Conservation (phyloP, 2,329 filamentous ascomycete species). For the Trematosphaeria pertusa region DNA sequence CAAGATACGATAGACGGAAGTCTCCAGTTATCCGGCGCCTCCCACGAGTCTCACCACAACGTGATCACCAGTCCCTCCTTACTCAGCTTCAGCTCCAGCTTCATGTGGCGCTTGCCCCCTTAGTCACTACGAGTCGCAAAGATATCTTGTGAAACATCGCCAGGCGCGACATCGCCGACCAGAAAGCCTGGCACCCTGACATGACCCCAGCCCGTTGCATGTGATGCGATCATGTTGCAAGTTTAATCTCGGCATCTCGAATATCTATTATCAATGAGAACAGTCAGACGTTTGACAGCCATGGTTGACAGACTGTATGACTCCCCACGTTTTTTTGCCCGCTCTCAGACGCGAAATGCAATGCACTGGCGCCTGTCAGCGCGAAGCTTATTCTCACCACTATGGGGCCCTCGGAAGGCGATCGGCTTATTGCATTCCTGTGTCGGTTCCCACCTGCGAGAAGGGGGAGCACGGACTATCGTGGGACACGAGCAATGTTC, state of each 20-base stretch:
- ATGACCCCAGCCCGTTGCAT: background rate
- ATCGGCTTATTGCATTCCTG: too few relatives aligned
- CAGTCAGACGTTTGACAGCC: constrained; percentile 8
- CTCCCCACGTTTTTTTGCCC: background rate
- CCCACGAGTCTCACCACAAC: background rate
- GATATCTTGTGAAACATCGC: constrained; percentile 15
- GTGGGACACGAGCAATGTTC: too few relatives aligned
- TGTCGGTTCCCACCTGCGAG: too few relatives aligned
- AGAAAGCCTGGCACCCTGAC: background rate
- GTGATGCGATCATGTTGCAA: background rate
- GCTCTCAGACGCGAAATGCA: constrained; percentile 2
- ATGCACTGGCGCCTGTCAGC: constrained; percentile 9
- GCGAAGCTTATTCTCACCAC: constrained; percentile 10
- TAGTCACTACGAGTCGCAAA: constrained; percentile 1
- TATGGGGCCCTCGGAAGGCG: background rate
- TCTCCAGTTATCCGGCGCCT: background rate
- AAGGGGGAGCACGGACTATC: too few relatives aligned
- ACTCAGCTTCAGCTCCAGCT: constrained; percentile 14
- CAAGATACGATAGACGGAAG: background rate
- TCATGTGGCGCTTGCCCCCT: too few relatives aligned
- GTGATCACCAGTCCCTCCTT: constrained; percentile 1
- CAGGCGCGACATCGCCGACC: background rate
- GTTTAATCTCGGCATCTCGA: background rate
- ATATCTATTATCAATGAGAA: constrained; percentile 18
- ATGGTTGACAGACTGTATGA: too few relatives aligned